Evolutionary conservation across 495 filamentous ascomycete genomes (phyloP), one percentile per base, ranked within the genome.

Genomic region (Pyronema domesticum): DNA sequence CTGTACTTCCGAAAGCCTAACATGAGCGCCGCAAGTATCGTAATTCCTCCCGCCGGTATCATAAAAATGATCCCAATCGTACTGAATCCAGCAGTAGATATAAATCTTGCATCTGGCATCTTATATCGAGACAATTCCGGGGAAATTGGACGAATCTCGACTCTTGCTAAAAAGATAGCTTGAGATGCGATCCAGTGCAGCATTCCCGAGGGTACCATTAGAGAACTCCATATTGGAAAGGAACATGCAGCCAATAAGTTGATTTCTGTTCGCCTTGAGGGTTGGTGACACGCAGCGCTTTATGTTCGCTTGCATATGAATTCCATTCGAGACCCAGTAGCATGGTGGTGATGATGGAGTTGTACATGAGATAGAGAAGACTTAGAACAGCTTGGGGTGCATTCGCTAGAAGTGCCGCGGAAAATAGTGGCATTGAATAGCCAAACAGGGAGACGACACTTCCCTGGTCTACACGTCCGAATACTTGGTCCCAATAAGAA

Each of bases 111-210:
- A 18, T 43, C 40, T n/a, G 37, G 11, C 3, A 7, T 19, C 3
- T 18, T 54, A 5, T 7, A 15, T 10, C 3, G 11, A 14, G 4
- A 11, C 34, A 36, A 51, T 51, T n/a, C 36, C 19, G 10, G 7
- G 15, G 9, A 10, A 50, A 30, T 8, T 35, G 33, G 1, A 47
- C n/a, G 14, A 1, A 19, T 50, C 51, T 30, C 19, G 7, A 71
- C 53, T 0, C 57, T 58, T 3, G 61, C 60, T 6, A 71, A 60
- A 51, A 71, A 74, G 0, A 72, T 49, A n/a, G 67, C 66, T 45
- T 75, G 68, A 0, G 70, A 72, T 15, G 69, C 55, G 0, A 72
- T 63, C 71, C 70, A 74, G 53, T 74, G 71, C 3, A 70, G 56
- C 2, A 64, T 0, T 0, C 56, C 60, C 7, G 60, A 64, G 35